Percentiles rank a stretch among this genome's conserved stretches.
These are phyloP conservation scores for Penicillium bovifimosum DNA, from an alignment of 495 filamentous ascomycete species.

Conservation along the genomic window DNA sequence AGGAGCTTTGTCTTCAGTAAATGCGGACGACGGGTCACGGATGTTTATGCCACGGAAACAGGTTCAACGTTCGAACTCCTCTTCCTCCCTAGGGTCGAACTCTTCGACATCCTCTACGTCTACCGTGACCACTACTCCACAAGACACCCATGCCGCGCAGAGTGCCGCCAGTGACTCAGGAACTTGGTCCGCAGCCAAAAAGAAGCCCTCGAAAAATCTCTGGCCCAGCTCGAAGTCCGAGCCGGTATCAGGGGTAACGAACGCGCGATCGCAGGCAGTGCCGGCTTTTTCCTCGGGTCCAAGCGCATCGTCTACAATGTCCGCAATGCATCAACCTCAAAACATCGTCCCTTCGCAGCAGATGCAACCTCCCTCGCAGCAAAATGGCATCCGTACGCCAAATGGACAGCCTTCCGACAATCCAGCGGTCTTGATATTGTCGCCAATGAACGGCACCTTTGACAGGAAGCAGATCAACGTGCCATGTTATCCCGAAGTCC, in stretches of 20 bases:
- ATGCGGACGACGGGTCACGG: conserved; percentile 77
- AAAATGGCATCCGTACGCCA: conserved; percentile 58
- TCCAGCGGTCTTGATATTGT: conserved; percentile 70
- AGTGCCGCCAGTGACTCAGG: conserved; percentile 38
- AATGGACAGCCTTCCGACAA: conserved; percentile 51
- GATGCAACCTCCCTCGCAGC: conserved; percentile 52
- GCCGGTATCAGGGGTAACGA: conserved; percentile 57
- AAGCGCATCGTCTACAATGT: conserved; percentile 60
- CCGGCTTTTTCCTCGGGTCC: conserved; percentile 61
- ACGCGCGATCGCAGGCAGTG: conserved; percentile 56
- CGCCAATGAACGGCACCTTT: conserved; percentile 90
- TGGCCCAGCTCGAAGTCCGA: conserved; percentile 72
- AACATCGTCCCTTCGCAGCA: conserved; percentile 70
- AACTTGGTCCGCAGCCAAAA: conserved; percentile 54
- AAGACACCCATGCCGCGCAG: conserved; percentile 47
- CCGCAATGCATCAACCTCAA: conserved; percentile 69
- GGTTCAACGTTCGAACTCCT: conserved; percentile 79
- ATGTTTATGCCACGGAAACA: conserved; percentile 85
- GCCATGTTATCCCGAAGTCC: conserved; percentile 79
- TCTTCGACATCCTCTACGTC: conserved; percentile 53
- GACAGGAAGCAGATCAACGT: conserved; percentile 93
- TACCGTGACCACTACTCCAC: conserved; percentile 37
- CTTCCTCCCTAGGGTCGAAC: conserved; percentile 60
- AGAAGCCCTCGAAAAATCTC: conserved; percentile 63
- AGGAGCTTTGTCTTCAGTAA: conserved; percentile 72